These are phyloP conservation scores for Mesotaenium endlicherianum DNA, from an alignment of 139 green algal genomes.

Conservation along the genomic window DNA sequence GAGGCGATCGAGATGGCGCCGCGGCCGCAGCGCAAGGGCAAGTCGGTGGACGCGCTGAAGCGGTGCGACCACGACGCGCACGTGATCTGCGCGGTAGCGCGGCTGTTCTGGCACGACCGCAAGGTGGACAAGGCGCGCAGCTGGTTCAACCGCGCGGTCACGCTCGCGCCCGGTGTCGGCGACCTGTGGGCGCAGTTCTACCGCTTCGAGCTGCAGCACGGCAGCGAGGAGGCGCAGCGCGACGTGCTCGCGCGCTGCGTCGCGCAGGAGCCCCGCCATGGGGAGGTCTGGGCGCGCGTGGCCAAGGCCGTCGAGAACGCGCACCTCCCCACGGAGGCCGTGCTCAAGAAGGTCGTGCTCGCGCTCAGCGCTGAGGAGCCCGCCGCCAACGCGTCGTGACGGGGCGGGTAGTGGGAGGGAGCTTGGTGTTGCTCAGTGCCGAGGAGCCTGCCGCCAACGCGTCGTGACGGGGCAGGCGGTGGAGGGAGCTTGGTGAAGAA, in stretches of 20 bases:
- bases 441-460: no score
- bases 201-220: slow-evolving; percentile 67
- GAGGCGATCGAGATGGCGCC: slow-evolving; percentile 84
- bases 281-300: slow-evolving; percentile 84
- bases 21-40: slow-evolving; percentile 73
- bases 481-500: no score
- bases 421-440: no score
- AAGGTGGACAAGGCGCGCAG: slow-evolving; percentile 89
- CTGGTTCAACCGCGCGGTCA: slow-evolving; percentile 85
- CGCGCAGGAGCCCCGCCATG: slow-evolving; percentile 78
- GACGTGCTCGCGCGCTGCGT: slow-evolving; percentile 41
- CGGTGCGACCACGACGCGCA: slow-evolving; percentile 83
- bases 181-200: slow-evolving; percentile 89
- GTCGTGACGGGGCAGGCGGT: no score
- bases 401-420: no score
- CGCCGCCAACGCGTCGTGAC: no score
- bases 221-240: slow-evolving; percentile 24
- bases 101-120: slow-evolving; percentile 88
- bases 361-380: slow-evolving; percentile 60
- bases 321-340: slow-evolving; percentile 63
- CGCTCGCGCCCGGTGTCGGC: slow-evolving; percentile 80
- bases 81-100: slow-evolving; percentile 77
- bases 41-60: slow-evolving; percentile 89
- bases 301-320: slow-evolving; percentile 77
- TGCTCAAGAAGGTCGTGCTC: slow-evolving; percentile 76